phyloP scores from a whole-genome alignment of 2,329 filamentous ascomycete genomes.

The Xylogone sp. region DNA sequence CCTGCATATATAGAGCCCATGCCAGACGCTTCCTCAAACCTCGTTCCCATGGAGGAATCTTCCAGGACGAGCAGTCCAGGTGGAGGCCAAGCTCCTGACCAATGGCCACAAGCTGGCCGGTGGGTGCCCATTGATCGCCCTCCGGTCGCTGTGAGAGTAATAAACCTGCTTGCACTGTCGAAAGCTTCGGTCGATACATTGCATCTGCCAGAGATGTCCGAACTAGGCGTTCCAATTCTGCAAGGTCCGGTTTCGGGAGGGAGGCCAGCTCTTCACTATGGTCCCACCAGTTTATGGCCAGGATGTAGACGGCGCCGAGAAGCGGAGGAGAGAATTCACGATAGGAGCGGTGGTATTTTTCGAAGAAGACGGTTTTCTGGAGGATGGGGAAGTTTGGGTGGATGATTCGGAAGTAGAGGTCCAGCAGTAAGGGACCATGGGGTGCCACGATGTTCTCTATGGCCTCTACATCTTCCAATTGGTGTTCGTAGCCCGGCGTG shows the following conservation, averaged over 20 bases:
- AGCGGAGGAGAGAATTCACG: conserved; percentile 73
- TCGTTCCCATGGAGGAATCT: conserved; percentile 83
- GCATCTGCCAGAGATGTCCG: conserved; percentile 70
- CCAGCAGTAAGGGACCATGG: conserved; percentile 72
- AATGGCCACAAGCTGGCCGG: conserved; percentile 81
- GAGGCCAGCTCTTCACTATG: conserved; percentile 63
- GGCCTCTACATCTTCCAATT: conserved; percentile 62
- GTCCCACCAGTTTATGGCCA: conserved; percentile 87
- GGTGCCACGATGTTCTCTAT: conserved; percentile 74
- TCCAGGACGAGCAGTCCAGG: conserved; percentile 82
- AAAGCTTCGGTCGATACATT: conserved; percentile 78
- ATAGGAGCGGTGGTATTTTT: conserved; percentile 71
- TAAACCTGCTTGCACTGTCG: conserved; percentile 73
- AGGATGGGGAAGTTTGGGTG: conserved; percentile 81
- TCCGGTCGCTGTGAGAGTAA: conserved; percentile 72
- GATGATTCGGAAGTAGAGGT: conserved; percentile 77
- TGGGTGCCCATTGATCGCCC: conserved; percentile 78
- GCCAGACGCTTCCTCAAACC: conserved; percentile 80
- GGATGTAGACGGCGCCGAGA: conserved; percentile 76
- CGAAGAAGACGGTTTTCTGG: conserved; percentile 75
- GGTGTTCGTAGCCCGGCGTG: conserved; percentile 69
- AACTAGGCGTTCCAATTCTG: conserved; percentile 69
- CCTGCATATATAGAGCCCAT: conserved; percentile 92
- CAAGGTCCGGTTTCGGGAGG: conserved; percentile 66
- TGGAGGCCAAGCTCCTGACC: conserved; percentile 86